phyloP scores from a whole-genome alignment of 2,329 filamentous ascomycete genomes.

The Pseudopithomyces chartarum region DNA sequence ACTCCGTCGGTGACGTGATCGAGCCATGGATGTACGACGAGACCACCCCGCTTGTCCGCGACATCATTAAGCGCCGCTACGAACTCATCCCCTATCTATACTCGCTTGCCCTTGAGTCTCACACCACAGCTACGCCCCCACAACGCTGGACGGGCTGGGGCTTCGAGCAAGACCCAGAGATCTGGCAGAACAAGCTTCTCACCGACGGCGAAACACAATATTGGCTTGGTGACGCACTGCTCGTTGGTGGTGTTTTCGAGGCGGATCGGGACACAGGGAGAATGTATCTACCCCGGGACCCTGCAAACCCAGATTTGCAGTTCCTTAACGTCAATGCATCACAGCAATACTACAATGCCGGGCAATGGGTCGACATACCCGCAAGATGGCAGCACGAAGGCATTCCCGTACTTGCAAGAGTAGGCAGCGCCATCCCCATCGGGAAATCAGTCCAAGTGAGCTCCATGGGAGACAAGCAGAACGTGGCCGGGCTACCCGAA shows the following conservation, averaged over 20 bases:
- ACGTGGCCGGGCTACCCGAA: conserved; percentile 51
- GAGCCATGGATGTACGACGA: conserved; percentile 80
- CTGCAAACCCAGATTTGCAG: conserved; percentile 52
- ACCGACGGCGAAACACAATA: conserved; percentile 72
- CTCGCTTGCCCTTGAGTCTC: conserved; percentile 66
- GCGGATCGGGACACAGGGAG: conserved; percentile 58
- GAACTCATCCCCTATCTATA: conserved; percentile 75
- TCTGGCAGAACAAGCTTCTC: conserved; percentile 64
- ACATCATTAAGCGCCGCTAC: conserved; percentile 71
- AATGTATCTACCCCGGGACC: conserved; percentile 65
- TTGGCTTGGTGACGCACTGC: conserved; percentile 71
- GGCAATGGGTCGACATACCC: conserved; percentile 58
- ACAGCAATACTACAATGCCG: conserved; percentile 61
- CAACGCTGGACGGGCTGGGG: conserved; percentile 78
- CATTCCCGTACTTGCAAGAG: conserved; percentile 61
- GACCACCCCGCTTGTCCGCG: conserved; percentile 65
- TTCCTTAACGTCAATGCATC: conserved; percentile 68
- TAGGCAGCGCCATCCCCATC: conserved; percentile 60
- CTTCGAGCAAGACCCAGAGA: conserved; percentile 68
- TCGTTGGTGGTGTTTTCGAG: conserved; percentile 71
- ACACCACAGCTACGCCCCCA: conserved; percentile 64
- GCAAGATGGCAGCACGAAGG: conserved; percentile 57
- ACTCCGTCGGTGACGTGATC: conserved; percentile 71
- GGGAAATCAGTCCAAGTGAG: conserved; percentile 58
- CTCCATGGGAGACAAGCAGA: conserved; percentile 55